Percentiles rank a stretch among this genome's conserved stretches.
These are phyloP conservation scores for Salvia miltiorrhiza DNA, from an alignment of 257 asterid genomes.

Conservation along the genomic window DNA sequence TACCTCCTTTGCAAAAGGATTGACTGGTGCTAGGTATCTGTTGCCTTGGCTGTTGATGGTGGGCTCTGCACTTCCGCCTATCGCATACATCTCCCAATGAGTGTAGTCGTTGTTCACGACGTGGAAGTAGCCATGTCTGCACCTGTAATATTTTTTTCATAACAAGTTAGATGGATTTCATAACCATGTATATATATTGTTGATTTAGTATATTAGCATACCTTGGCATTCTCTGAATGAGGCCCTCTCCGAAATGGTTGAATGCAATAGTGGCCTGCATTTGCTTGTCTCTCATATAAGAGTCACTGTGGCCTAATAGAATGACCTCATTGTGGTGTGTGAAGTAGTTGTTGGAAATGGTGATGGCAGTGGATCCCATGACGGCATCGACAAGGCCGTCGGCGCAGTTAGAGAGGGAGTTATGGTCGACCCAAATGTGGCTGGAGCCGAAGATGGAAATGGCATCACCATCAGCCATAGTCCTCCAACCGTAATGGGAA, in stretches of 20 bases:
- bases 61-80: conserved; percentile 89
- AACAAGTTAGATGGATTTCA: neutral
- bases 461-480: conserved; percentile 92
- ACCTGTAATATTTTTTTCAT: conserved; percentile 42
- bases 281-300: conserved; percentile 64
- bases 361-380: conserved; percentile 87
- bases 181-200: too few species aligned
- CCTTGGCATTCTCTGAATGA: conserved; percentile 96
- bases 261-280: conserved; percentile 93
- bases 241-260: conserved; percentile 95
- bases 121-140: conserved; percentile 93
- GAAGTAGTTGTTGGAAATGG: conserved; percentile 80
- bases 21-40: conserved; percentile 74
- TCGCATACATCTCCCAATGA: conserved; percentile 98
- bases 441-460: conserved; percentile 85
- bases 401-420: conserved; percentile 83
- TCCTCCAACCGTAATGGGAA: conserved; percentile 85
- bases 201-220: too few species aligned
- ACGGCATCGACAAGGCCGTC: conserved; percentile 96
- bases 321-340: conserved; percentile 97
- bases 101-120: conserved; percentile 97
- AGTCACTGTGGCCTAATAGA: conserved; percentile 85
- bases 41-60: conserved; percentile 96
- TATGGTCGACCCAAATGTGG: conserved; percentile 87
- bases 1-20: conserved; percentile 86